phyloP scores from a whole-genome alignment of 148 eudicot species.

The Vaccinium macrocarpon region DNA sequence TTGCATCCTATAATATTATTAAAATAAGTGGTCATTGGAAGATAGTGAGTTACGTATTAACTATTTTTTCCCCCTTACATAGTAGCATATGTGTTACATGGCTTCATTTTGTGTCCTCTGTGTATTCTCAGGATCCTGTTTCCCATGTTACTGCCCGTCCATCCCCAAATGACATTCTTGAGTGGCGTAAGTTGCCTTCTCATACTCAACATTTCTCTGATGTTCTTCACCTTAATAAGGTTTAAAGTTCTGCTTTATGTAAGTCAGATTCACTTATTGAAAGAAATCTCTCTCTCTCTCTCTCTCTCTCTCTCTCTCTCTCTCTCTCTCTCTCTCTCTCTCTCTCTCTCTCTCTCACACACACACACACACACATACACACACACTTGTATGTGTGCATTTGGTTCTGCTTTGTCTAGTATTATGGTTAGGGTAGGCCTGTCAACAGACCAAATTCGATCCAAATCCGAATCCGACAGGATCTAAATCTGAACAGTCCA shows the following conservation, averaged over 20 bases:
- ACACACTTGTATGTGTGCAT: not conserved
- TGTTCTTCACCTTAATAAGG: not conserved
- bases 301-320: not conserved
- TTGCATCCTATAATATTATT: not conserved
- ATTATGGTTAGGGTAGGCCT: not conserved
- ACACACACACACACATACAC: not conserved
- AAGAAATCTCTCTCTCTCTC: not conserved
- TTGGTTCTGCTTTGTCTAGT: not conserved
- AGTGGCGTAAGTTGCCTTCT: slow-evolving; percentile 83
- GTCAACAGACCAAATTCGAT: not conserved
- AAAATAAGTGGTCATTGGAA: not conserved
- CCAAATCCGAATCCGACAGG: no score
- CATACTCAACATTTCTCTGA: not conserved
- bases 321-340: not conserved
- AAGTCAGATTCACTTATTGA: not conserved
- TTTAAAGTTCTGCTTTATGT: not conserved
- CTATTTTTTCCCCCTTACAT: not conserved
- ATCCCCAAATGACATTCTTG: slow-evolving; percentile 86
- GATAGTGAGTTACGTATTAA: not conserved
- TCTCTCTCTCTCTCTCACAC: not conserved
- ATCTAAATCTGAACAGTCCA: no score
- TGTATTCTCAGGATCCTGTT: slow-evolving; percentile 73
- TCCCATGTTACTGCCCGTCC: slow-evolving; percentile 92
- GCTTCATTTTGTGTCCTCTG: not conserved
- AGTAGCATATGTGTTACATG: not conserved